phyloP scores from a whole-genome alignment of 306 rosid species.

The Fragaria iinumae region DNA sequence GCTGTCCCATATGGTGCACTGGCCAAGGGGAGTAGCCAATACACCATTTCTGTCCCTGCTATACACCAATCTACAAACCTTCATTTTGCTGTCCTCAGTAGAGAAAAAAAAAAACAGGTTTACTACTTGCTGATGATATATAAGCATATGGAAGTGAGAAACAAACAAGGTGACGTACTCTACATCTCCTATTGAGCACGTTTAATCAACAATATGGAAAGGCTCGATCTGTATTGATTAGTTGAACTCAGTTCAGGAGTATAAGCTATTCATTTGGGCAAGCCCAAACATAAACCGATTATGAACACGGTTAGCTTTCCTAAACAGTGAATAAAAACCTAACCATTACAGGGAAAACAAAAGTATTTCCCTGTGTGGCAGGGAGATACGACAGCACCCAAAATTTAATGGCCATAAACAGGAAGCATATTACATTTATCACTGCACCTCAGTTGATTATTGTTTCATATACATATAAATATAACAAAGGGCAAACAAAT shows the following conservation, averaged over 20 bases:
- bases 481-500: slow-evolving; percentile 35
- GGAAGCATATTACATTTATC: slow-evolving; percentile 32
- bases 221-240: not conserved
- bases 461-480: slow-evolving; percentile 27
- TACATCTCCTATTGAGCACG: not conserved
- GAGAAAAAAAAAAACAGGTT: not conserved
- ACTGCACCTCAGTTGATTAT: slow-evolving; percentile 31
- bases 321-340: not conserved
- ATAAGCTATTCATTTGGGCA: not conserved
- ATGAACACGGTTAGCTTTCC: not conserved
- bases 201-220: not conserved
- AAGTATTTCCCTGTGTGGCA: not conserved
- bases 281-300: not conserved
- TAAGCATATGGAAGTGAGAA: not conserved
- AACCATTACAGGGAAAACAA: not conserved
- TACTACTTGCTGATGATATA: not conserved
- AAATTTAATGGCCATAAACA: slow-evolving; percentile 25
- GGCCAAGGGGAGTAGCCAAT: too few relatives aligned
- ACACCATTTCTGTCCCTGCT: not conserved
- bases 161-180: not conserved
- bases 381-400: not conserved
- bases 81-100: not conserved
- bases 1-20: not conserved
- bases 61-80: not conserved
- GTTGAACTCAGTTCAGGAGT: not conserved